These are phyloP conservation scores for Aspergillus neoniger DNA, from an alignment of 2,329 filamentous ascomycete genomes.

Conservation along the genomic window DNA sequence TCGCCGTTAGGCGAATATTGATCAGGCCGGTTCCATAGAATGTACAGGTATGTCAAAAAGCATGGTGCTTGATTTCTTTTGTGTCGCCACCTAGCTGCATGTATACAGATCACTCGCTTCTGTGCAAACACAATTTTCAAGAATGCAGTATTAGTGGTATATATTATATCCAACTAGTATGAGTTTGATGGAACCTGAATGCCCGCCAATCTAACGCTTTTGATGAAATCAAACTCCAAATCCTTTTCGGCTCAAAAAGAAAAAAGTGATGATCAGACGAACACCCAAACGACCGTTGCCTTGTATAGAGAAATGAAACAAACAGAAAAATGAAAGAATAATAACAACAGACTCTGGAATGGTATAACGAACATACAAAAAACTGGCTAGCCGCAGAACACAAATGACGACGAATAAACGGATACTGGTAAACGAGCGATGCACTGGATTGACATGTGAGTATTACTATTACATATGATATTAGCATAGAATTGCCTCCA, in stretches of 20 bases:
- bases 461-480: slow-evolving; percentile 12
- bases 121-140: not conserved
- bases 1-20: no score
- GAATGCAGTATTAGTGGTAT: not conserved
- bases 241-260: not conserved
- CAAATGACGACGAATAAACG: slow-evolving; percentile 6
- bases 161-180: not conserved
- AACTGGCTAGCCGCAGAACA: not conserved
- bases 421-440: slow-evolving; percentile 13
- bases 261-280: slow-evolving; percentile 9
- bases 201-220: slow-evolving; percentile 12
- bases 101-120: not conserved
- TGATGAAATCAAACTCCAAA: slow-evolving; percentile 11
- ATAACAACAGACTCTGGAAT: not conserved
- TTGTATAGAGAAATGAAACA: slow-evolving; percentile 20
- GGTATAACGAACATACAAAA: not conserved
- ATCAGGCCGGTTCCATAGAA: no score
- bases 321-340: slow-evolving; percentile 16
- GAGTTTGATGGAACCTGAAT: slow-evolving; percentile 3
- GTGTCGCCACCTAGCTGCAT: not conserved
- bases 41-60: not conserved
- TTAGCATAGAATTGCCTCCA: slow-evolving; percentile 45
- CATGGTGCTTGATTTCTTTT: not conserved
- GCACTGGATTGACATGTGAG: slow-evolving; percentile 7
- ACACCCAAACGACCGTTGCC: slow-evolving; percentile 31